Conservation (phyloP, 495 filamentous ascomycete genomes). For the Recurvomyces mirabilis region DNA sequence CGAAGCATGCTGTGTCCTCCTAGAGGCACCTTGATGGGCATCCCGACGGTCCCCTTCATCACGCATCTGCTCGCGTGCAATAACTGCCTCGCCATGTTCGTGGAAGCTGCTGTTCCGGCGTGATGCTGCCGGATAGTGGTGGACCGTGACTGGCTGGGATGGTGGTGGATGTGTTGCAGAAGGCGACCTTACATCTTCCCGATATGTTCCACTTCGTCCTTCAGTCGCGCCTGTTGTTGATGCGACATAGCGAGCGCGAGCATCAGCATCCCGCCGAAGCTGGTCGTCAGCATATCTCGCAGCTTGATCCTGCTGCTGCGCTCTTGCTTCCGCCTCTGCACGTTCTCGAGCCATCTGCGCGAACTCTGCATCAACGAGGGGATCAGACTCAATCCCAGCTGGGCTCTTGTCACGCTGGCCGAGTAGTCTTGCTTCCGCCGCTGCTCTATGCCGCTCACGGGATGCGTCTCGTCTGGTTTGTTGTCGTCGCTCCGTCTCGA, state of each 20-base stretch:
- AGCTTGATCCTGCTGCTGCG: background rate
- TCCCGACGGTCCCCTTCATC: background rate
- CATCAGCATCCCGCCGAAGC: conserved; percentile 3
- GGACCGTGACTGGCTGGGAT: conserved; percentile 4
- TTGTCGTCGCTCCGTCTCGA: conserved; percentile 10
- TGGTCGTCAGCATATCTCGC: conserved; percentile 3
- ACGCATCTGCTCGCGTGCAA: conserved; percentile 12
- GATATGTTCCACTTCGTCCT: no score
- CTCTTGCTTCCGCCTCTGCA: background rate
- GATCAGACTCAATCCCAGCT: no score
- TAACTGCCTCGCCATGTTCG: conserved; percentile 9
- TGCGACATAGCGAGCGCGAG: no score
- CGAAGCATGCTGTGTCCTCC: background rate
- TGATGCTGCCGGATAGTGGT: background rate
- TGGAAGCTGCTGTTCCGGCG: conserved; percentile 1
- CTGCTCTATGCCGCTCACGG: conserved; percentile 6
- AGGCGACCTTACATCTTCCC: no score
- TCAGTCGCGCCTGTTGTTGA: no score
- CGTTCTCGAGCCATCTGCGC: conserved; percentile 14
- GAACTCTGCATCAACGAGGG: conserved; percentile 4
- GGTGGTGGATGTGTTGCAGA: conserved; percentile 1
- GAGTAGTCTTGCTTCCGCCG: conserved; percentile 8
- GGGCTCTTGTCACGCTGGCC: conserved; percentile 1
- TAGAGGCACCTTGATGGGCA: no score
- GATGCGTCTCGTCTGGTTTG: background rate